A percentile compares a stretch with the other conserved stretches of the same genome.
Conservation (phyloP, 2,329 filamentous ascomycete genomes). For the Penicillium sp. region DNA sequence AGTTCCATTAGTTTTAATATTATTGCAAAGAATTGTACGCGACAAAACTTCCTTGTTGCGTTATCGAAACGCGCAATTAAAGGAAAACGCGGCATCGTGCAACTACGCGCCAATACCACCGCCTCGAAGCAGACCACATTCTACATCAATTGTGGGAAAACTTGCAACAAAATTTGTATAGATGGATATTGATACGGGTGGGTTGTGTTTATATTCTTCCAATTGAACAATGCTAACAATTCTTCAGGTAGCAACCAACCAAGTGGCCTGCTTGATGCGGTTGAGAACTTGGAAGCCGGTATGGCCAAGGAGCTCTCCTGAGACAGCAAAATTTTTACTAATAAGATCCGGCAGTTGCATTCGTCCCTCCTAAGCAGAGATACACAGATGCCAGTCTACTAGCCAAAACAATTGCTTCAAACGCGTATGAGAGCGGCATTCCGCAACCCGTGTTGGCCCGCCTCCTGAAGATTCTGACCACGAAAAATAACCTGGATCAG, state of each 20-base stretch:
- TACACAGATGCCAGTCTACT: constrained; percentile 60
- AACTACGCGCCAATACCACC: neutral
- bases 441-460: constrained; percentile 58
- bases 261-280: constrained; percentile 31
- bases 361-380: constrained; percentile 63
- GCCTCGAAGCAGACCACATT: neutral
- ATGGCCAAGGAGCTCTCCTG: constrained; percentile 7
- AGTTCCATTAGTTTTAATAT: too few species aligned
- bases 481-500: constrained; percentile 70
- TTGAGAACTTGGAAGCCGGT: constrained; percentile 41
- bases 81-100: neutral
- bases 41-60: neutral
- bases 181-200: constrained; percentile 11
- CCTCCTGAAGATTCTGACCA: constrained; percentile 66
- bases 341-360: constrained; percentile 30
- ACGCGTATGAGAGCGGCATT: constrained; percentile 68
- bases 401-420: constrained; percentile 61
- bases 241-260: constrained; percentile 11
- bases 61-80: neutral
- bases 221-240: constrained; percentile 1
- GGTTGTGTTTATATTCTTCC: neutral
- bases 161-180: neutral
- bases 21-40: neutral
- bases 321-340: neutral
- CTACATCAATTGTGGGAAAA: neutral